Conservation (phyloP, 75 land plant species). For the Sequoia sempervirens region DNA sequence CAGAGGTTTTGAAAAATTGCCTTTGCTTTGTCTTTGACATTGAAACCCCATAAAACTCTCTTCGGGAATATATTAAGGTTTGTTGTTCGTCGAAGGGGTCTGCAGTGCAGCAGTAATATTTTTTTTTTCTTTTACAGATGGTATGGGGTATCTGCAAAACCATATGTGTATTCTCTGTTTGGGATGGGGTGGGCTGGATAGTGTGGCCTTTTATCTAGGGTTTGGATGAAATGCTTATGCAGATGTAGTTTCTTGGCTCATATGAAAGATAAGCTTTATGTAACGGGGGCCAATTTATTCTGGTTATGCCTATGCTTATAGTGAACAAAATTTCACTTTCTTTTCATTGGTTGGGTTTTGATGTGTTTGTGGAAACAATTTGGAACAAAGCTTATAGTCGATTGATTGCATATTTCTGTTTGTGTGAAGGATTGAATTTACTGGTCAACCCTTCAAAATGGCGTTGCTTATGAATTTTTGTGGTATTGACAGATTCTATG, state of each 20-base stretch:
- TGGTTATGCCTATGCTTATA: slow-evolving; percentile 5
- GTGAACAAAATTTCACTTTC: slow-evolving; percentile 6
- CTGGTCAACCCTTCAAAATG: not conserved
- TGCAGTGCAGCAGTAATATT: not conserved
- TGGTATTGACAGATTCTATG: not conserved
- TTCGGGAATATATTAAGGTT: not conserved
- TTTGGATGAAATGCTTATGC: slow-evolving; percentile 5
- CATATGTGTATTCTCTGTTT: slow-evolving; percentile 1
- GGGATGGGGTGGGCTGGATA: not conserved
- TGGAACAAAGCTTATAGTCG: not conserved
- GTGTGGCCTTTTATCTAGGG: slow-evolving; percentile 6
- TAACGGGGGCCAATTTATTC: not conserved
- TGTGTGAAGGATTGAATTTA: not conserved
- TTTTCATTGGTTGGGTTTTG: not conserved
- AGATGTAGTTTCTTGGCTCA: slow-evolving; percentile 9
- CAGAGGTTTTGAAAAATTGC: slow-evolving; percentile 21
- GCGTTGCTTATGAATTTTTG: not conserved
- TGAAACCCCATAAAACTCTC: not conserved
- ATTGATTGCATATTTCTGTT: not conserved
- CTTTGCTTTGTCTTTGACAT: not conserved
- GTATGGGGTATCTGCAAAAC: not conserved
- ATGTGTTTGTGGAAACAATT: not conserved
- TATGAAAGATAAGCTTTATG: not conserved
- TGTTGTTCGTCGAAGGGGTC: not conserved
- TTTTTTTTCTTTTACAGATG: not conserved